Evolutionary conservation across 2,329 filamentous ascomycete species (phyloP), one percentile per base, ranked within the genome.

Genomic region (Paraconiothyrium brasiliense): DNA sequence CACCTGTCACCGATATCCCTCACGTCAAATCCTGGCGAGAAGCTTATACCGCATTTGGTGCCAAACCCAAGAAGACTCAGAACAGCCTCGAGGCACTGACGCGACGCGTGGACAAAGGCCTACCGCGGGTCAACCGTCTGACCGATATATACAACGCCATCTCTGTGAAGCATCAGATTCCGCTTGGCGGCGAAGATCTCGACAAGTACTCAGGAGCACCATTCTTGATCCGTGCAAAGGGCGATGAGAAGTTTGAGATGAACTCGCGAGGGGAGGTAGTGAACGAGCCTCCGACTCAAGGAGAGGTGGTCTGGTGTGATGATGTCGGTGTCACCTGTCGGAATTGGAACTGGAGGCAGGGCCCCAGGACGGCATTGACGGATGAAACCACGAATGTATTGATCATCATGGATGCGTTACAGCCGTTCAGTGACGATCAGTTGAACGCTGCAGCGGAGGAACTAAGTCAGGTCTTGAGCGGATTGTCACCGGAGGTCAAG

Each of bases 101-200:
- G 3, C 74, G 78, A 1, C 73, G 78, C 11, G 69, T 70, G 13
- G 71, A 75, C 7, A 59, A 44, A 14, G 78, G 77, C 0, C 50
- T 81, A 6, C 78, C 78, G 0, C 69, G 78, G 0, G 71, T 81
- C 11, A 81, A 81, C 54, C 70, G 77, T 1, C 57, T 80, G 54
- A 80, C 78, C 0, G 78, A 80, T 50, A 78, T 79, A 10, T 80
- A 80, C 62, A 81, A 80, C 55, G 77, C 72, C 1, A 76, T 80
- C 35, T 78, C 73, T 1, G 71, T 80, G 34, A 80, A 79, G 59
- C 70, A 79, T 50, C 76, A 79, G 57, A 74, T 80, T 35, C 78
- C 78, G 8, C 63, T 79, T 0, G 78, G 79, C 5, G 78, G 78
- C 14, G 78, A 80, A 58, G 77, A 81, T 61, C 58, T 80, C 9